Conservation (phyloP, 768 basidiomycete species). For the Pleurotus djamor region DNA sequence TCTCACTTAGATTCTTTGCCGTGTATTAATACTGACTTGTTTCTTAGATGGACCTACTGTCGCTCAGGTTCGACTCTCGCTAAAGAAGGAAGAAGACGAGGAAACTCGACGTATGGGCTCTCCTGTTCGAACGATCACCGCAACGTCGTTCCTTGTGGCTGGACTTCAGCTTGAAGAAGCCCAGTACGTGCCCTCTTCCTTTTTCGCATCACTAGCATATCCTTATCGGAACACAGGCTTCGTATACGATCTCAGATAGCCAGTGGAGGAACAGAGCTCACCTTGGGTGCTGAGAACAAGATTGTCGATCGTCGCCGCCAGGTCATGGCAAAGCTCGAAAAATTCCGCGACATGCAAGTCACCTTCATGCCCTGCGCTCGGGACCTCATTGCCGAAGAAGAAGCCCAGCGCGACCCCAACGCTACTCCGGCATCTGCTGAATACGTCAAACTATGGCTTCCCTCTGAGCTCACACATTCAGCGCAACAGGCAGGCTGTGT, state of each 20-base stretch:
- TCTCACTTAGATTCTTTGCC: background rate
- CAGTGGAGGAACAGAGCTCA: background rate
- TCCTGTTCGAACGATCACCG: background rate
- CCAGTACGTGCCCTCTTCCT: background rate
- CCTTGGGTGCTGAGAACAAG: background rate
- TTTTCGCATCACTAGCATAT: background rate
- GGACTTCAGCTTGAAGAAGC: background rate
- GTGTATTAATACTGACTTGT: background rate
- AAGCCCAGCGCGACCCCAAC: background rate
- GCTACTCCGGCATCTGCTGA: conserved; percentile 4
- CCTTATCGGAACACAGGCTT: background rate
- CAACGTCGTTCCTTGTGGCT: background rate
- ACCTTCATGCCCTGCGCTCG: conserved; percentile 5
- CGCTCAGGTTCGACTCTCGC: background rate
- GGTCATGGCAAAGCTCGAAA: background rate
- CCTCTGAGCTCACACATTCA: conserved; percentile 7
- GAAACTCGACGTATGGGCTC: background rate
- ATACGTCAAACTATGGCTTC: conserved; percentile 12
- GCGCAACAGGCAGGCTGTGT: conserved; percentile 3
- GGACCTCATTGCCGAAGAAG: background rate
- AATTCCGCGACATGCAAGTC: background rate
- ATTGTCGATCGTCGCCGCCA: background rate
- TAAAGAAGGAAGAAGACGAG: background rate
- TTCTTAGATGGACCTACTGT: background rate
- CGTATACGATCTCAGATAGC: background rate